Conservation (phyloP, 495 filamentous ascomycete genomes). For the Aspergillus wentii region DNA sequence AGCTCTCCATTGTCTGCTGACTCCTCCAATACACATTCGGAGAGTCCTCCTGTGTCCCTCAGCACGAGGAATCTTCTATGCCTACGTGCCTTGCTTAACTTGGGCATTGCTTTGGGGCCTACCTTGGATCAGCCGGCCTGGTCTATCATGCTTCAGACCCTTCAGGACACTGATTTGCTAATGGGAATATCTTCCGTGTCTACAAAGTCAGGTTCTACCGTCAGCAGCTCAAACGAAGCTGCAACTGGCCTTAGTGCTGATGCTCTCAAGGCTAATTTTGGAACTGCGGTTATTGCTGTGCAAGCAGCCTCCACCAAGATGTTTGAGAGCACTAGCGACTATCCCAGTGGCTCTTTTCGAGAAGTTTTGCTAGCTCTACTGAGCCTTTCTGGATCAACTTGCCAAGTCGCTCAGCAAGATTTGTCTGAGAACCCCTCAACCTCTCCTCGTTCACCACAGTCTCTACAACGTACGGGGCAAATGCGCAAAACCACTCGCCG, state of each 20-base stretch:
- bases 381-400: constrained; percentile 48
- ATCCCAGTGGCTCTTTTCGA: constrained; percentile 76
- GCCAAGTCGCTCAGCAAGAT: constrained; percentile 23
- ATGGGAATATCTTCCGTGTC: constrained; percentile 51
- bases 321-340: constrained; percentile 85
- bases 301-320: constrained; percentile 82
- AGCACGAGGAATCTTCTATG: constrained; percentile 88
- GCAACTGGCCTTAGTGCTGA: constrained; percentile 29
- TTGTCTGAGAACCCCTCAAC: constrained; percentile 16
- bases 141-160: constrained; percentile 84
- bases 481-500: constrained; percentile 58
- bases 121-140: constrained; percentile 74
- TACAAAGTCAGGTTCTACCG: constrained; percentile 24
- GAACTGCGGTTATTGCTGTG: constrained; percentile 77
- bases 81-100: constrained; percentile 80
- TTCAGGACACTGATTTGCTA: constrained; percentile 86
- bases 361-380: constrained; percentile 72
- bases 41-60: constrained; percentile 45
- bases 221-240: constrained; percentile 24
- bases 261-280: constrained; percentile 56
- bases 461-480: constrained; percentile 21
- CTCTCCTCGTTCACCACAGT: constrained; percentile 21
- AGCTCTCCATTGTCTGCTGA: constrained; percentile 17
- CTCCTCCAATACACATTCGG: constrained; percentile 13
- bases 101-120: constrained; percentile 91